These are phyloP conservation scores for Hypoxylon intermedium DNA, from an alignment of 495 filamentous ascomycete genomes.

Conservation along the genomic window DNA sequence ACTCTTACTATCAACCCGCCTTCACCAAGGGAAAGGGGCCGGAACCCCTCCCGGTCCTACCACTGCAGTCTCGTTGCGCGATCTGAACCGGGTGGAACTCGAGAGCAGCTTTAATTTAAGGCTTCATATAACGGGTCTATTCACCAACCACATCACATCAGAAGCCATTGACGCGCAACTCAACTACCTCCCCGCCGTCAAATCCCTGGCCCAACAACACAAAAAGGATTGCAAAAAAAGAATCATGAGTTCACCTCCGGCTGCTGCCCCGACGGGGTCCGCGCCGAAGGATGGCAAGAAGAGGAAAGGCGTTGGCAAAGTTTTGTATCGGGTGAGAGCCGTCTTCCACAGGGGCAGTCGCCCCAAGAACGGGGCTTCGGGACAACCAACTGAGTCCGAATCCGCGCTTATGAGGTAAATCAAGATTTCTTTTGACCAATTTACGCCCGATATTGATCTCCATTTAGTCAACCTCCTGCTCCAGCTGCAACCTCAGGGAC, in stretches of 20 bases:
- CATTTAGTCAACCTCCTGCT: conserved; percentile 32
- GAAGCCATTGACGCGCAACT: background rate
- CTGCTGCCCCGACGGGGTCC: conserved; percentile 38
- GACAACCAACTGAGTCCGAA: conserved; percentile 36
- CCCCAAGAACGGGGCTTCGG: conserved; percentile 50
- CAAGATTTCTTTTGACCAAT: background rate
- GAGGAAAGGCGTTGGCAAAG: conserved; percentile 67
- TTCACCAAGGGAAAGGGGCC: conserved; percentile 15
- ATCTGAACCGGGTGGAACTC: conserved; percentile 10
- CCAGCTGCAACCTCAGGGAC: conserved; percentile 33
- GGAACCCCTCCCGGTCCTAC: conserved; percentile 18
- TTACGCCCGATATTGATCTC: conserved; percentile 13
- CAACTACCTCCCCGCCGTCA: background rate
- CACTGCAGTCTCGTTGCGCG: conserved; percentile 12
- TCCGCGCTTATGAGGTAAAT: conserved; percentile 36
- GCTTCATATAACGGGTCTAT: conserved; percentile 5
- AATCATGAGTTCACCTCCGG: conserved; percentile 54
- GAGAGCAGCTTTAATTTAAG: background rate
- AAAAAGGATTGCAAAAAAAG: conserved; percentile 1
- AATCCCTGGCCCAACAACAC: background rate
- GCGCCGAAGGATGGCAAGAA: conserved; percentile 57
- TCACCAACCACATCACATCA: background rate
- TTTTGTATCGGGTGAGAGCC: conserved; percentile 68
- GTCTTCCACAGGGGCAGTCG: conserved; percentile 63
- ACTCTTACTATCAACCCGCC: background rate